phyloP scores from a whole-genome alignment of 2,329 filamentous ascomycete species.

The Tetracladium maxilliforme region DNA sequence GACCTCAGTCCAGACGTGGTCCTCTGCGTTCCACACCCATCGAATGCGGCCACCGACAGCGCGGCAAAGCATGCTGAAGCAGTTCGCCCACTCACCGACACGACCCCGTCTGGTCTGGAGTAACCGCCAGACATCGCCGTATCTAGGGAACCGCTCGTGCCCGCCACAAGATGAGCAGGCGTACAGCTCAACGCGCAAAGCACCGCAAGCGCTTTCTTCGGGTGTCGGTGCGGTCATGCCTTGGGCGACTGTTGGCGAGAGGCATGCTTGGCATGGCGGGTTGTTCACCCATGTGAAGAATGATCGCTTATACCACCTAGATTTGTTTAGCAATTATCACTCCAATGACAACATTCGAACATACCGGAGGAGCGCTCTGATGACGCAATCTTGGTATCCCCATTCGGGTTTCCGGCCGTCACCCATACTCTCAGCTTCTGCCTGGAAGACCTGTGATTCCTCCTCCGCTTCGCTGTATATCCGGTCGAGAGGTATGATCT shows the following conservation, averaged over 20 bases:
- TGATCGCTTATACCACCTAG: constrained; percentile 83
- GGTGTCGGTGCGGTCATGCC: constrained; percentile 75
- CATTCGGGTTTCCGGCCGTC: constrained; percentile 70
- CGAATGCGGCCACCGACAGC: constrained; percentile 81
- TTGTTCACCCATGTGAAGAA: constrained; percentile 98
- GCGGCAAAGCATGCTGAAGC: constrained; percentile 95
- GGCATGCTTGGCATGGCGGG: constrained; percentile 69
- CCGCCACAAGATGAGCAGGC: constrained; percentile 72
- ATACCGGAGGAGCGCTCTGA: constrained; percentile 72
- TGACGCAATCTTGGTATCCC: constrained; percentile 96
- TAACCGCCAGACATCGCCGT: constrained; percentile 87
- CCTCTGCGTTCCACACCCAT: constrained; percentile 98
- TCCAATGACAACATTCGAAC: constrained; percentile 13
- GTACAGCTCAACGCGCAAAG: constrained; percentile 79
- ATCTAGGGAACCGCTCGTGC: constrained; percentile 83
- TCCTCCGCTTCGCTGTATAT: constrained; percentile 93
- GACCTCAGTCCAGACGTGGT: constrained; percentile 95
- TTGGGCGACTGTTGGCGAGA: constrained; percentile 67
- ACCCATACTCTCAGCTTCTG: constrained; percentile 77
- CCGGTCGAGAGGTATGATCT: constrained; percentile 73
- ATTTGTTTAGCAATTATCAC: constrained; percentile 1
- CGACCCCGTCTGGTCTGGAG: constrained; percentile 76
- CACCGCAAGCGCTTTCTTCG: constrained; percentile 81
- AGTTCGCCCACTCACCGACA: constrained; percentile 94
- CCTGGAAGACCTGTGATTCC: constrained; percentile 75